Evolutionary conservation across 257 asterid genomes (phyloP), one percentile per base, ranked within the genome.

Genomic region (Solanum clarkiae): DNA sequence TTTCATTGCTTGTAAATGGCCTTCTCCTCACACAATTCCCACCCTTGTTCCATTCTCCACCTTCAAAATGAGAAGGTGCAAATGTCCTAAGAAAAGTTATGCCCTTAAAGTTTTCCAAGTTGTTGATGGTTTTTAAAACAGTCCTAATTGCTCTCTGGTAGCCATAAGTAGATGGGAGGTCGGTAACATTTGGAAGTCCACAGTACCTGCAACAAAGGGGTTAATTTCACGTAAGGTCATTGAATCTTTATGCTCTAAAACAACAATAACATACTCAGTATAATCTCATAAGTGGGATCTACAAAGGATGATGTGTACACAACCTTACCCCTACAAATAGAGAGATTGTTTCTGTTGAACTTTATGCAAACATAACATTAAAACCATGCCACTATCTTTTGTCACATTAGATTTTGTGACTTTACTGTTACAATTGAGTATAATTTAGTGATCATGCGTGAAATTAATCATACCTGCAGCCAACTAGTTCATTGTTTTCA

Each of bases 31-130:
- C 77, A 84, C 89, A 87, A 56, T 84, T 51, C 24, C 87, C 89
- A 6, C 89, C 85, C 0, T 57, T 32, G 36, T 87, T 80, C 87
- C 87, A 84, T 24, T 80, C 87, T 60, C 89, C 87, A 54, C 72
- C 62, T 80, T 87, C 89, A 84, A 87, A 87, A 68, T 87, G 89
- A 18, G 80, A 47, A 3, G 89, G 84, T 24, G 87, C 56, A 57
- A 83, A 84, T 10, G 87, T 77, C 77, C 89, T 84, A 12, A 86
- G 7, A 65, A 86, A 75, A 11, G 85, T 86, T 8, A 77, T 42
- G 44, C 89, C 89, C 59, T 66, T 84, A 26, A 55, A 86, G 17
- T 77, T 83, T 80, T 66, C 65, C 57, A 53, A 29, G 40, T 84
- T 86, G 24, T 77, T 84, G 51, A 84, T 79, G 12, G 85, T 72